Percentiles rank a stretch among this genome's conserved stretches.
These are phyloP conservation scores for Boletales sp. DNA, from an alignment of 768 basidiomycete genomes.

Conservation along the genomic window DNA sequence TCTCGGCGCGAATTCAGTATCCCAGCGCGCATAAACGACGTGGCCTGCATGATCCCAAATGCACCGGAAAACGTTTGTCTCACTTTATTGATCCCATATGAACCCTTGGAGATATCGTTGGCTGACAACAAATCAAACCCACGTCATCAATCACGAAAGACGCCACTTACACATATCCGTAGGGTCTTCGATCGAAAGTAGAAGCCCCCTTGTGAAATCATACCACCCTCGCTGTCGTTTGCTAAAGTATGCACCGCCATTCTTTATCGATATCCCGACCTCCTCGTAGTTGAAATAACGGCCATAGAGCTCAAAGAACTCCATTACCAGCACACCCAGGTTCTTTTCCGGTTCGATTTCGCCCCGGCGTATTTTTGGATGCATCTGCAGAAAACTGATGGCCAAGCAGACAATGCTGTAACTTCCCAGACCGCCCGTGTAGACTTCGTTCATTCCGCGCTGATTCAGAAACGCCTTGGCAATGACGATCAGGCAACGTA, in stretches of 20 bases:
- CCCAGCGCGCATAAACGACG: conserved; percentile 62
- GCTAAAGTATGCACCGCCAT: conserved; percentile 86
- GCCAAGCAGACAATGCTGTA: conserved; percentile 93
- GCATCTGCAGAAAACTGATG: conserved; percentile 94
- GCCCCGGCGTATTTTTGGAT: conserved; percentile 86
- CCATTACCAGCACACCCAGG: conserved; percentile 90
- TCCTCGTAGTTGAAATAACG: conserved; percentile 87
- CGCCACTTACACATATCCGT: conserved; percentile 73
- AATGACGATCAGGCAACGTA: conserved; percentile 81
- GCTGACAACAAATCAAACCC: conserved; percentile 41
- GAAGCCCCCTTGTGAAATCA: conserved; percentile 48
- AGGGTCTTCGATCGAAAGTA: conserved; percentile 92
- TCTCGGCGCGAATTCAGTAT: conserved; percentile 55
- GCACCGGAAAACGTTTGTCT: conserved; percentile 83
- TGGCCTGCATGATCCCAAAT: conserved; percentile 69
- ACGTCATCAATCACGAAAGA: neutral
- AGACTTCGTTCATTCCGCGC: conserved; percentile 97
- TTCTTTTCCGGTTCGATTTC: conserved; percentile 88
- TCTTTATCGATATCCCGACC: conserved; percentile 82
- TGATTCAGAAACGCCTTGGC: conserved; percentile 89
- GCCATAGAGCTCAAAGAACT: conserved; percentile 97
- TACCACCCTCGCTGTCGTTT: conserved; percentile 83
- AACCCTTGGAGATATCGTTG: conserved; percentile 91
- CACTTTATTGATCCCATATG: conserved; percentile 80
- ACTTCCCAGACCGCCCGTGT: conserved; percentile 89